Evolutionary conservation across 106 monocot species (phyloP), one percentile per base, ranked within the genome.

Genomic region (Xerophyta viscosa): DNA sequence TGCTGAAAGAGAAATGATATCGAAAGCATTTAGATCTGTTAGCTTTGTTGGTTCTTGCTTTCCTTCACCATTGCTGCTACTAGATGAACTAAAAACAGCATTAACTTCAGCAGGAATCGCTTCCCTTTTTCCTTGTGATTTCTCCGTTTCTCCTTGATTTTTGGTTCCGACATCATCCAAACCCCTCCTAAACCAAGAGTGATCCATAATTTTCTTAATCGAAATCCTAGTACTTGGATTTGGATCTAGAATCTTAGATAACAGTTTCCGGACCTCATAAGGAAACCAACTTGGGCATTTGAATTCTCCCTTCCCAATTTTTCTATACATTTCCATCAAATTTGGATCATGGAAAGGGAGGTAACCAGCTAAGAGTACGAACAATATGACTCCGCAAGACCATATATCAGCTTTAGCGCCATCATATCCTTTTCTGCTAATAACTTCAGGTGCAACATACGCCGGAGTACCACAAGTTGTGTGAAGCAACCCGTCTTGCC

Each of bases 401-500:
- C n/a, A n/a, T n/a, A n/a, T n/a, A n/a, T n/a, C n/a, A n/a, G n/a
- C n/a, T n/a, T n/a, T n/a, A n/a, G n/a, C n/a, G n/a, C n/a, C n/a
- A n/a, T n/a, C n/a, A n/a, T n/a, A n/a, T n/a, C n/a, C n/a, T n/a
- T n/a, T n/a, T n/a, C n/a, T n/a, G n/a, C n/a, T n/a, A n/a, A n/a
- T n/a, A n/a, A n/a, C n/a, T n/a, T n/a, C n/a, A n/a, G n/a, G n/a
- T n/a, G n/a, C n/a, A n/a, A n/a, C n/a, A n/a, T n/a, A n/a, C n/a
- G n/a, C n/a, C n/a, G n/a, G n/a, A n/a, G n/a, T 82, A 2, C 82
- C 82, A 31, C 82, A 82, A 23, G 82, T 77, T 8, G 82, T 82
- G 33, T 82, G 82, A 31, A 82, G 65, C 20, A 82, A 65, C n/a
- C 77, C 77, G 47, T 82, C 82, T 45, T 82, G 64, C 49, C 72